Evolutionary conservation across 106 monocot species (phyloP).

Genomic region (Ottelia alismoides): DNA sequence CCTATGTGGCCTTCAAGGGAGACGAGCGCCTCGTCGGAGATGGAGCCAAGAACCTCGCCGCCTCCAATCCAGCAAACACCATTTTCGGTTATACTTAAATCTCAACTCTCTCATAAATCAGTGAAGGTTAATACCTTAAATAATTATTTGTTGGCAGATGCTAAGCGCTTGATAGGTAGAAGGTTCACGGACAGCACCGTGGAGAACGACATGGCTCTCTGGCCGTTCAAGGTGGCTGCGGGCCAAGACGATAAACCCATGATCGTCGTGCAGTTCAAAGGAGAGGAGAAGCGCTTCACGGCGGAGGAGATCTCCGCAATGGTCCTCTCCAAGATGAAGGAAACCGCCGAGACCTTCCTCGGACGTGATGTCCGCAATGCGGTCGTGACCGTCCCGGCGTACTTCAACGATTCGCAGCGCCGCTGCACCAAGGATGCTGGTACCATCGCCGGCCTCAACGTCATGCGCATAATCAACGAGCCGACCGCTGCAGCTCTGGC

Average conservation of each 20-base stretch:
- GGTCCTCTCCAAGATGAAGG: constrained; percentile 11
- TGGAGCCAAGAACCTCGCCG: too few relatives aligned
- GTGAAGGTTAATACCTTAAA: too few relatives aligned
- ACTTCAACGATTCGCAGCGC: constrained; percentile 17
- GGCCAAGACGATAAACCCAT: constrained; percentile 10
- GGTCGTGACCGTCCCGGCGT: constrained; percentile 13
- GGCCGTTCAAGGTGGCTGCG: constrained; percentile 14
- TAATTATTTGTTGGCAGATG: constrained; percentile 3
- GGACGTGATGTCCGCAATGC: constrained; percentile 5
- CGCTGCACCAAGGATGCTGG: constrained; percentile 15
- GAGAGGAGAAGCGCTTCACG: constrained; percentile 10
- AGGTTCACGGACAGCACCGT: not conserved
- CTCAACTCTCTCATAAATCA: too few relatives aligned
- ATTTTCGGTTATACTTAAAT: too few relatives aligned
- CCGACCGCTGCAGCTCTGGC: constrained; percentile 17
- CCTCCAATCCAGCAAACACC: too few relatives aligned
- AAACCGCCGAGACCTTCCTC: constrained; percentile 6
- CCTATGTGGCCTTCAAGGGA: too few relatives aligned
- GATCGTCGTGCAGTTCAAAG: constrained; percentile 12
- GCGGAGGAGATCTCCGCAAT: constrained; percentile 20
- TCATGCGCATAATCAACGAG: constrained; percentile 1
- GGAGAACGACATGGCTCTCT: constrained; percentile 12
- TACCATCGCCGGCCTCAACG: constrained; percentile 13
- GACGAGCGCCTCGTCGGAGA: too few relatives aligned
- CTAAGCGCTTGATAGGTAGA: constrained; percentile 14